These are phyloP conservation scores for Vicia faba DNA, from an alignment of 306 rosid genomes.

Conservation along the genomic window DNA sequence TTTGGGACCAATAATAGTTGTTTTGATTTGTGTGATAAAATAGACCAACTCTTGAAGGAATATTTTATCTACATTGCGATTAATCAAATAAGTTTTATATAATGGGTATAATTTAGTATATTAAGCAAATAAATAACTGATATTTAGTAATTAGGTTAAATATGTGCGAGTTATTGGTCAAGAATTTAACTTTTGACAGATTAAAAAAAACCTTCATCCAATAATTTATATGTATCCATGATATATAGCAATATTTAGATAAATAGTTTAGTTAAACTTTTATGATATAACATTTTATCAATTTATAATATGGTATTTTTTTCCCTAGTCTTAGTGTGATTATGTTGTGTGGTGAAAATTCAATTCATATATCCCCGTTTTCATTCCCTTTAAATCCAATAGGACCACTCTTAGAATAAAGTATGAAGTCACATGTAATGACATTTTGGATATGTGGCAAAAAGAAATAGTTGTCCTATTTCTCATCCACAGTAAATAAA, in stretches of 20 bases:
- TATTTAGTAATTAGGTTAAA: too few species aligned
- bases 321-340: not conserved
- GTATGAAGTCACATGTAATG: conserved; percentile 44
- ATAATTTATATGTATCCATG: too few species aligned
- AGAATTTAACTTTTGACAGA: too few species aligned
- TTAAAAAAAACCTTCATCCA: too few species aligned
- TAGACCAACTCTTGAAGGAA: not conserved
- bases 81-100: conserved; percentile 14
- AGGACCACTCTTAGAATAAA: not conserved
- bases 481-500: conserved; percentile 33
- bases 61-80: conserved; percentile 12
- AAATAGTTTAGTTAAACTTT: too few species aligned
- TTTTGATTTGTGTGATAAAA: conserved; percentile 3
- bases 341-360: not conserved
- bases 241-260: too few species aligned
- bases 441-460: conserved; percentile 50
- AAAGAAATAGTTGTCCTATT: conserved; percentile 32
- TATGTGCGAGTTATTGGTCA: too few species aligned
- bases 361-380: conserved; percentile 11
- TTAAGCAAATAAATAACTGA: conserved; percentile 1
- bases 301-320: conserved; percentile 17
- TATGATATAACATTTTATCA: not conserved
- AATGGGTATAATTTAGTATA: not conserved
- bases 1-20: conserved; percentile 21
- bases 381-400: conserved; percentile 16